Evolutionary conservation across 2,329 filamentous ascomycete genomes (phyloP), one percentile per base, ranked within the genome.

Genomic region (Ophiognomonia clavigignenti-juglandacearum): DNA sequence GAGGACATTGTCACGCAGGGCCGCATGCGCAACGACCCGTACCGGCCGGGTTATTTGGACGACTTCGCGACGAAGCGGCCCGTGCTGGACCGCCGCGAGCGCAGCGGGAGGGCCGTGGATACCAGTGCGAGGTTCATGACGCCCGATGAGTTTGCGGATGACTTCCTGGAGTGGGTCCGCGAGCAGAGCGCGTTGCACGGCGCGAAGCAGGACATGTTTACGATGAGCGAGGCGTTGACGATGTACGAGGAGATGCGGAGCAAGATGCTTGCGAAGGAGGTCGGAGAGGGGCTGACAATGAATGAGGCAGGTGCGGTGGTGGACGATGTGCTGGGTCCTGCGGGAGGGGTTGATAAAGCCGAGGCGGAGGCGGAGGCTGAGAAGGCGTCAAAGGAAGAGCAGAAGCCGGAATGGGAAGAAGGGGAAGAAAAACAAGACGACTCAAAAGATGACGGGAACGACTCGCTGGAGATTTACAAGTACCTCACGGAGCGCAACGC

Each of bases 21-120:
- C 54, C 75, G 80, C 36, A 66, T 87, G 57, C 83, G 89, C 52
- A 75, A 72, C 45, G 90, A 95, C 62, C 77, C 82, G 8, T 86
- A 88, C 73, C 73, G 74, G 44, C 71, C 91, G 41, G 73, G 80
- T 52, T 93, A 95, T 65, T 69, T 92, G 46, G 90, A 96, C 63
- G 88, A 95, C 65, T 86, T 96, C 60, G 80, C 85, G 50, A 77
- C 78, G 48, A 77, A 92, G 53, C 80, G 88, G 60, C 88, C 89
- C 44, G 74, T 88, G 41, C 78, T 93, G 51, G 92, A 97, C 70
- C 78, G 84, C 62, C 80, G 72, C 64, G 77, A 68, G 56, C 73
- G 68, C 48, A 68, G 65, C 39, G 64, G 67, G 61, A 68, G 64
- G 47, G 74, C 74, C 58, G 75, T 73, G 59, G 72, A 78, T 55